These are phyloP conservation scores for Eragrostis nindensis DNA, from an alignment of 176 grass and related monocot genomes.

Conservation along the genomic window DNA sequence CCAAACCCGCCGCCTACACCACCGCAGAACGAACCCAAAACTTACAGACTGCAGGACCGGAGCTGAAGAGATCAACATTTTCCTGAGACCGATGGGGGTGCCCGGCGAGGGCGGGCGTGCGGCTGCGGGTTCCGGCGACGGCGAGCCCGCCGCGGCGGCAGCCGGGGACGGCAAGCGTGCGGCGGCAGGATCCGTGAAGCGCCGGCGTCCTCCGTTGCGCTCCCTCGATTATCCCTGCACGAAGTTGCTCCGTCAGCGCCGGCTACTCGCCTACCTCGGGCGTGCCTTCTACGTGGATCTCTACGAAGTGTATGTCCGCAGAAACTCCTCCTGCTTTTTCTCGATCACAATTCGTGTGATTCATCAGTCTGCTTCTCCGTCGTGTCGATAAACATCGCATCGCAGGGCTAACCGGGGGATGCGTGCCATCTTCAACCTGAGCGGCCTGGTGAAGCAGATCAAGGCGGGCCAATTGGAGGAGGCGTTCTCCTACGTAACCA, in stretches of 20 bases:
- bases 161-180: background rate
- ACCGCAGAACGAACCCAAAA: too few relatives aligned
- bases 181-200: background rate
- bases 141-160: too few relatives aligned
- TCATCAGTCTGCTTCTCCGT: too few relatives aligned
- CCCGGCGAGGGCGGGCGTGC: too few relatives aligned
- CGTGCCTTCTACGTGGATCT: background rate
- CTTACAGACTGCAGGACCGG: too few relatives aligned
- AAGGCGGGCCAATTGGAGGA: background rate
- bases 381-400: background rate
- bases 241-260: background rate
- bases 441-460: background rate
- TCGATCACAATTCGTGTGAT: background rate
- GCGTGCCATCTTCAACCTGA: background rate
- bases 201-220: background rate
- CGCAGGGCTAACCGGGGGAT: background rate
- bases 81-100: too few relatives aligned
- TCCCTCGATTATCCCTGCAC: slow-evolving; percentile 21
- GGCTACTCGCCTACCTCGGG: slow-evolving; percentile 8
- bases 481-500: background rate
- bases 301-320: background rate
- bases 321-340: background rate
- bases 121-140: too few relatives aligned
- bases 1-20: too few relatives aligned
- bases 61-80: too few relatives aligned